Percentiles rank a stretch among this genome's conserved stretches.
Conservation (phyloP, 129 eudicot species). For the Mikania micrantha region DNA sequence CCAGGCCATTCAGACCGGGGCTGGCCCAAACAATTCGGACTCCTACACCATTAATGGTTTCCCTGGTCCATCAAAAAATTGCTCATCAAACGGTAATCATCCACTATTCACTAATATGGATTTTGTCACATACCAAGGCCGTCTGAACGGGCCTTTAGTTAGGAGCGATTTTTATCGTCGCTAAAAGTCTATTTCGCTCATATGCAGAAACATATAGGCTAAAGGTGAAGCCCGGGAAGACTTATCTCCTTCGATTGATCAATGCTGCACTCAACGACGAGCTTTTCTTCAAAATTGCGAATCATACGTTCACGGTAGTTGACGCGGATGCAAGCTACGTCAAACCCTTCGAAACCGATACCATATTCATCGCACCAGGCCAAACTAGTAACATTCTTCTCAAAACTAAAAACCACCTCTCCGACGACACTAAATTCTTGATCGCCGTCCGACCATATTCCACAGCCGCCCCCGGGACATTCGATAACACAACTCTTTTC, state of each 20-base stretch:
- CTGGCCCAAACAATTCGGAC: slow-evolving; percentile 60
- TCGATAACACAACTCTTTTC: slow-evolving; percentile 54
- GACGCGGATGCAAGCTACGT: slow-evolving; percentile 65
- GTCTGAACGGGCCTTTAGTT: no score
- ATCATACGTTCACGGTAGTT: slow-evolving; percentile 56
- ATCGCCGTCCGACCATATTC: slow-evolving; percentile 66
- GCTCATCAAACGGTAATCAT: slow-evolving; percentile 58
- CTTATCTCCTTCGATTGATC: slow-evolving; percentile 65
- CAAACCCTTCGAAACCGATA: slow-evolving; percentile 54
- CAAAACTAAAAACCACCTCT: slow-evolving; percentile 34
- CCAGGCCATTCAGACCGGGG: slow-evolving; percentile 65
- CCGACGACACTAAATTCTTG: slow-evolving; percentile 29
- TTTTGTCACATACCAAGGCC: no score
- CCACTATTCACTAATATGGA: no score
- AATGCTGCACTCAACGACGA: slow-evolving; percentile 77
- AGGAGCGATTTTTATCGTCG: no score
- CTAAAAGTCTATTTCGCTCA: no score
- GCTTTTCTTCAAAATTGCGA: slow-evolving; percentile 50
- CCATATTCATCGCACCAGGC: slow-evolving; percentile 49
- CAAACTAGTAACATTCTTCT: slow-evolving; percentile 64
- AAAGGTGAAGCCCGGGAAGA: slow-evolving; percentile 65
- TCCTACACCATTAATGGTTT: slow-evolving; percentile 60
- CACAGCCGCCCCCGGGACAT: slow-evolving; percentile 58
- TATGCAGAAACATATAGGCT: slow-evolving; percentile 48
- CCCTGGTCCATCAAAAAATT: slow-evolving; percentile 57